These are phyloP conservation scores for Hymenoscyphus salicellus DNA, from an alignment of 2,329 filamentous ascomycete genomes.

Conservation along the genomic window DNA sequence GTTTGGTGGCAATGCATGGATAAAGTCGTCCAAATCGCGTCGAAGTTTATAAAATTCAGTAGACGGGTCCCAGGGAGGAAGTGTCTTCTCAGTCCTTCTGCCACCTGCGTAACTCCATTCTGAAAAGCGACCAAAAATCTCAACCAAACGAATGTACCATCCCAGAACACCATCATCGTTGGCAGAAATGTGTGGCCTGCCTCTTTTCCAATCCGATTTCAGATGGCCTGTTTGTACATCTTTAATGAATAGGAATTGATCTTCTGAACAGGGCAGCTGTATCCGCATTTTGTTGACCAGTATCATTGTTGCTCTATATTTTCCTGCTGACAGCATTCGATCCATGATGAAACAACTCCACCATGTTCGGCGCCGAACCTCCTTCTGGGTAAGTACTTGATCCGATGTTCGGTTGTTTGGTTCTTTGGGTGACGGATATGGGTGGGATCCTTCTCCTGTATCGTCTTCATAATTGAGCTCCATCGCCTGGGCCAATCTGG, in stretches of 20 bases:
- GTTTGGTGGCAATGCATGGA: constrained; percentile 48
- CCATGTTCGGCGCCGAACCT: constrained; percentile 66
- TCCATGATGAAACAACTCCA: constrained; percentile 74
- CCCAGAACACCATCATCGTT: constrained; percentile 40
- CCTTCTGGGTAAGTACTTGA: constrained; percentile 53
- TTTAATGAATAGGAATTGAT: constrained; percentile 60
- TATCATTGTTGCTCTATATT: constrained; percentile 58
- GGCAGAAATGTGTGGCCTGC: constrained; percentile 37
- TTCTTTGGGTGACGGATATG: constrained; percentile 26
- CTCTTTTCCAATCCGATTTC: constrained; percentile 40
- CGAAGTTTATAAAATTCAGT: constrained; percentile 55
- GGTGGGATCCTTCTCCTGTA: constrained; percentile 22
- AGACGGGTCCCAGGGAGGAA: constrained; percentile 58
- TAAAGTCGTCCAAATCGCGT: constrained; percentile 51
- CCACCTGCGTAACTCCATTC: constrained; percentile 53
- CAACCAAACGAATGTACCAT: constrained; percentile 54
- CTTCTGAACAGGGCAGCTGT: constrained; percentile 65
- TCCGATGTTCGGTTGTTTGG: constrained; percentile 30
- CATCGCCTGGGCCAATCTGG: constrained; percentile 56
- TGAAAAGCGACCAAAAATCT: constrained; percentile 59
- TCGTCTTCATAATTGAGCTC: constrained; percentile 57
- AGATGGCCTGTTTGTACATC: constrained; percentile 55
- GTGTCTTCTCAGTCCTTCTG: constrained; percentile 44
- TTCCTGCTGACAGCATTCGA: constrained; percentile 64
- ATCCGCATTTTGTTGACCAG: constrained; percentile 58